phyloP scores from a whole-genome alignment of 2,329 filamentous ascomycete genomes.

The Graphium sp. region DNA sequence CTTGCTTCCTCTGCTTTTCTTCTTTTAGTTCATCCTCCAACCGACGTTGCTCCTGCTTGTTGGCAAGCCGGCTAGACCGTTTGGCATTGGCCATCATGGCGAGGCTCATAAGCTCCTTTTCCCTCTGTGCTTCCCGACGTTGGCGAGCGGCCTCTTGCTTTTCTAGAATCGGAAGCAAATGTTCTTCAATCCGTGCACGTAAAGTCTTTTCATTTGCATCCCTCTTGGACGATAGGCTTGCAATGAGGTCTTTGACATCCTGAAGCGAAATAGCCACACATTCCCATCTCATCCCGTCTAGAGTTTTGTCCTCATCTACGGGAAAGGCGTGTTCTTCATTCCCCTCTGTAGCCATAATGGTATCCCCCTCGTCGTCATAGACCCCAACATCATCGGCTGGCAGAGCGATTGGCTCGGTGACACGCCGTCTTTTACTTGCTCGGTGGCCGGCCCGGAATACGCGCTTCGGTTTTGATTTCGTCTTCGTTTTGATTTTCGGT shows the following conservation, averaged over 20 bases:
- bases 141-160: conserved; percentile 62
- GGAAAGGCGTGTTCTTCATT: conserved; percentile 12
- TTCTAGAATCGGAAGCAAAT: conserved; percentile 73
- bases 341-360: too few species aligned
- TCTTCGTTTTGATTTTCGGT: conserved; percentile 46
- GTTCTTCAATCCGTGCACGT: conserved; percentile 51
- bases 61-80: conserved; percentile 75
- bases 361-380: too few species aligned
- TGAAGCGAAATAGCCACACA: conserved; percentile 69
- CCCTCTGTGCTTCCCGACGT: conserved; percentile 46
- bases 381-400: conserved; percentile 1
- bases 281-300: conserved; percentile 75
- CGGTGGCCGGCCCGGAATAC: conserved; percentile 36
- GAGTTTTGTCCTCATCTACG: conserved; percentile 19
- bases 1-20: conserved; percentile 46
- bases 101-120: conserved; percentile 65
- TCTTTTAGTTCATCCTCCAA: conserved; percentile 55
- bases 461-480: conserved; percentile 40
- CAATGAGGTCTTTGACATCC: conserved; percentile 59
- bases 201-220: conserved; percentile 76
- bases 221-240: conserved; percentile 54
- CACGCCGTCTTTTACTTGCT: conserved; percentile 44
- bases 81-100: conserved; percentile 89
- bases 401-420: not conserved
- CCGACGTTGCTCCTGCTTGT: conserved; percentile 62